Base-by-base conservation (phyloP, 768 basidiomycete species). In the Hygrocybe punicea region DNA sequence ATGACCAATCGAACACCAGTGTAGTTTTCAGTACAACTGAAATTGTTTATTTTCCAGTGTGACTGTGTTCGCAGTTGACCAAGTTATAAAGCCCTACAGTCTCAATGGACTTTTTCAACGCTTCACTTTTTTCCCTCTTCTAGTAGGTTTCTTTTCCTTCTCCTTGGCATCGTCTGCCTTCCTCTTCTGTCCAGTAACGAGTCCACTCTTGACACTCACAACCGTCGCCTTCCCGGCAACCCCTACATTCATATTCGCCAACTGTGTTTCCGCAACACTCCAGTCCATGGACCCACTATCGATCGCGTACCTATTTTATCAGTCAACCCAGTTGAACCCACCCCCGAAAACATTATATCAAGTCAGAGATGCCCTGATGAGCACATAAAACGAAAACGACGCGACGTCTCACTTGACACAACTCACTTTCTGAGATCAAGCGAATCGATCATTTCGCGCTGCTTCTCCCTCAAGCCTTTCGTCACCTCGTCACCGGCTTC, bases 361-460 rank as follows among this genome's bases (percentile, higher is more conserved):
- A 60, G 56, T 48, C 25, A 64, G 24, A 54, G 57, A 53, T 48
- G 62, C 62, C 55, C 58, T 65, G 60, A 63, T 45, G 54, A 62
- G 60, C 40, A 54, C 29, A 50, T 50, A 25, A 61, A 52, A 39
- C 36, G 36, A 63, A 29, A 19, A n/a, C 4, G 19, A 53, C 23
- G 34, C 8, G 29, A 29, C 29, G 8, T 29, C 34, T 39, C 36
- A 40, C 23, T 2, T 3, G 6, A 58, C 39, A 51, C 53, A n/a
- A 57, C 91, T 81, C 67, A 98, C 93, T 88, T 87, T 73, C 79
- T 83, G 58, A 98, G 73, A 73, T 98, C 93, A 29, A 99, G 79
- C 19, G 90, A 82, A 61, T 92, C 85, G 49, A 98, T 85, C 79
- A 98, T 84, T 70, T 89, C 88, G 21, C 87, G 79, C 72, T 98